Evolutionary conservation across 2,329 filamentous ascomycete species (phyloP), one percentile per base, ranked within the genome.

Genomic region (Helminthosporium solani): DNA sequence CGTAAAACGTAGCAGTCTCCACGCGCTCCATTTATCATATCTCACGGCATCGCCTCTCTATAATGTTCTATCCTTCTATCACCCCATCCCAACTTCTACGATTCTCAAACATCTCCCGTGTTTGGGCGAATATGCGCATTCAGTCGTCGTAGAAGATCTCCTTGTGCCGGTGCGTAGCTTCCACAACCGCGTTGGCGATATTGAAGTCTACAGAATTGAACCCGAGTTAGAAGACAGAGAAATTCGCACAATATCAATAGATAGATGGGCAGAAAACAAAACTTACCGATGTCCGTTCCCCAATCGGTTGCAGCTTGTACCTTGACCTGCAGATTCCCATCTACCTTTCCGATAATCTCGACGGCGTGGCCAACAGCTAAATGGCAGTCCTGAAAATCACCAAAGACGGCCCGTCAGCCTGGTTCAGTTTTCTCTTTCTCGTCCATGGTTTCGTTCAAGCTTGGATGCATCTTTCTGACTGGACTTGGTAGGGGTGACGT

Each of bases 311-410:
- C 81, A 50, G 77, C 83, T 53, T 90, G 74, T 21, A 87, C 86
- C 64, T 85, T 87, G 58, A 94, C 75, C 15, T 81, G 81, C 18
- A 89, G 73, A 67, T 92, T 88, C 2, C 78, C 77, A 60, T 87
- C 85, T 37, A 94, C 87, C 68, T 90, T 91, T 55, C 88, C 88
- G 51, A 92, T 87, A 53, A 94, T 73, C 63, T 94, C 88, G 8
- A 84, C 85, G 7, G 80, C 84, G 63, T 88, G 86, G 40, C 85
- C 84, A 41, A 83, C 77, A 19, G 79, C 76, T 18, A 91, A 80
- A 59, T 90, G 86, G 1, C 81, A 75, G 49, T 91, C 86, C 87
- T 90, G 41, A 42, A 25, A 15, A 33, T 33, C 9, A 16, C 38
- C 20, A 40, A 38, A 30, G 23, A 25, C 30, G 43, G 14, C 19